A percentile compares a stretch with the other conserved stretches of the same genome.
Conservation (phyloP, 2,329 filamentous ascomycete genomes). For the Talaromyces sp. region DNA sequence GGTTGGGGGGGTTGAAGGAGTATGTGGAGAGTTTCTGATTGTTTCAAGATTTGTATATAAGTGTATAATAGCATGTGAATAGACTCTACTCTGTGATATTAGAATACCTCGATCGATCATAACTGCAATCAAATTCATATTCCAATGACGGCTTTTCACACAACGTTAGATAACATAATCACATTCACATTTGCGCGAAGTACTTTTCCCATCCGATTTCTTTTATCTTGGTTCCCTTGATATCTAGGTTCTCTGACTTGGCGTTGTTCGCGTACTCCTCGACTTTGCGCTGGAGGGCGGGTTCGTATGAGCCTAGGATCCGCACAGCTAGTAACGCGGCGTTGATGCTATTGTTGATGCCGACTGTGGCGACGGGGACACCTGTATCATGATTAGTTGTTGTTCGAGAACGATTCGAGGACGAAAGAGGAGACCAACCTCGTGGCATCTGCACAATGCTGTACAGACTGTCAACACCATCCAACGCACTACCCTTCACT, state of each 20-base stretch:
- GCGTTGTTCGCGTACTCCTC: conserved; percentile 45
- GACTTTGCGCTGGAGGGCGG: conserved; percentile 42
- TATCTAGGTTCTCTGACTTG: conserved; percentile 42
- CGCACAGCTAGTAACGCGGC: conserved; percentile 70
- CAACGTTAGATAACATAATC: not conserved
- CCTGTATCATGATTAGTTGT: conserved; percentile 48
- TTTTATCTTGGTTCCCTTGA: conserved; percentile 45
- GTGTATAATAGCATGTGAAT: not conserved
- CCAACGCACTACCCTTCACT: conserved; percentile 69
- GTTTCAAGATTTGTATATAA: not conserved
- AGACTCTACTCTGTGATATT: not conserved
- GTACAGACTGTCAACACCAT: conserved; percentile 68
- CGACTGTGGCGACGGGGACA: conserved; percentile 71
- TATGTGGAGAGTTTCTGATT: not conserved
- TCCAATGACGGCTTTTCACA: not conserved
- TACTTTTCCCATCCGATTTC: conserved; percentile 47
- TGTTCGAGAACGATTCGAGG: not conserved
- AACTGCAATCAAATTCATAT: not conserved
- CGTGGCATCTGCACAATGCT: conserved; percentile 76
- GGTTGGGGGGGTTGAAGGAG: not conserved
- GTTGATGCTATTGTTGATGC: conserved; percentile 78
- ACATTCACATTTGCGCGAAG: conserved; percentile 43
- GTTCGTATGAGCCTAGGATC: conserved; percentile 59
- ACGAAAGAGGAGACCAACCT: conserved; percentile 41
- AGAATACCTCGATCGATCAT: not conserved